Evolutionary conservation across 257 asterid genomes (phyloP), one percentile per base, ranked within the genome.

Genomic region (Striga asiatica): DNA sequence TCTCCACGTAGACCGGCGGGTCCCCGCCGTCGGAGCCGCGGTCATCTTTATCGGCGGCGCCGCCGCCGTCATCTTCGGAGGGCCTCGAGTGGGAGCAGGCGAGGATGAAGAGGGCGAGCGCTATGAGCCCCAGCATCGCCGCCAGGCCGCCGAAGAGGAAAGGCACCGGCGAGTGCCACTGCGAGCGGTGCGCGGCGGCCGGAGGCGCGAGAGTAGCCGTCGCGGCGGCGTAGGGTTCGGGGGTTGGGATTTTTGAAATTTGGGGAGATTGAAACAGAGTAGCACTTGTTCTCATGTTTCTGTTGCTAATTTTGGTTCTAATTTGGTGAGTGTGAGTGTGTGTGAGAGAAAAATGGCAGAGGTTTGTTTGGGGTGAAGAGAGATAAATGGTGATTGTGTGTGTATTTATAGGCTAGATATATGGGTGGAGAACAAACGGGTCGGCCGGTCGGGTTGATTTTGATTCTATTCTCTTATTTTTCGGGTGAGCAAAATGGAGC

Each of bases 111-210:
- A 76, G 82, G 38, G 82, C 82, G 46, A 66, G 69, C 56, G 77
- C 76, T 9, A 76, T 69, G 0, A 76, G 37, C 1, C 82, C 82
- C n/a, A 76, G 65, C 72, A 73, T 66, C 21, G 82, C 82, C 2
- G 79, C 79, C 16, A 76, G 72, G 37, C 79, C 82, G 0, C 79
- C 83, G 59, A 73, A 77, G 37, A 77, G 69, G 64, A 70, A 77
- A 1, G 83, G 83, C 38, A 73, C 61, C 7, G 83, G 79, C 18
- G 83, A 73, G 71, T 66, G 79, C 83, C 83, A 73, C 35, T 66
- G 71, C 3, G 76, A 67, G 32, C 34, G 60, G 11, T 65, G 69
- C 50, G 37, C 7, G 42, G 64, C 24, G 24, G 74, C 66, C 16
- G 71, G 62, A 11, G 76, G 76, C 4, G 82, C 28, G 27, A 68